phyloP scores from a whole-genome alignment of 2,329 filamentous ascomycete species.

The Diplocarpon rosae region DNA sequence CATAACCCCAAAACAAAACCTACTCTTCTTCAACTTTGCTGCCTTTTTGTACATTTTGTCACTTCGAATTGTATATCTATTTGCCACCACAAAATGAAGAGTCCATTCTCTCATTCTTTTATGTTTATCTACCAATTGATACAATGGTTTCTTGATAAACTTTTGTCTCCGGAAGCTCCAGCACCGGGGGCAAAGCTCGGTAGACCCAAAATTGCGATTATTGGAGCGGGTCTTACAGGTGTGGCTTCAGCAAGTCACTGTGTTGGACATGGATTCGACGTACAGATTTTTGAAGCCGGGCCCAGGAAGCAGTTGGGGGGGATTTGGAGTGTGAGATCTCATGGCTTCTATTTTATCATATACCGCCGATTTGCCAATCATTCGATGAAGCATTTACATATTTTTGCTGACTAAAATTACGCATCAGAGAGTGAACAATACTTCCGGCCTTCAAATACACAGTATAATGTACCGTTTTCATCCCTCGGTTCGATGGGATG shows the following conservation, averaged over 20 bases:
- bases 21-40: too few species aligned
- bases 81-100: too few species aligned
- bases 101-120: constrained; percentile 36
- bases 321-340: constrained; percentile 60
- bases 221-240: constrained; percentile 62
- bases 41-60: too few species aligned
- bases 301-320: constrained; percentile 56
- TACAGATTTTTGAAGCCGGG: constrained; percentile 67
- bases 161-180: constrained; percentile 62
- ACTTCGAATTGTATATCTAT: too few species aligned
- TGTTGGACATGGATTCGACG: constrained; percentile 76
- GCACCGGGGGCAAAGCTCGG: constrained; percentile 43
- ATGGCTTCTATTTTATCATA: too few species aligned
- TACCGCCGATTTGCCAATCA: too few species aligned
- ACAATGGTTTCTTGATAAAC: constrained; percentile 50
- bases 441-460: constrained; percentile 73
- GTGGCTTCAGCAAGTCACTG: constrained; percentile 74
- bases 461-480: constrained; percentile 83
- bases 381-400: too few species aligned
- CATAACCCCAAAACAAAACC: too few species aligned
- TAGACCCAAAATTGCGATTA: constrained; percentile 56
- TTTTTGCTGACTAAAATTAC: neutral
- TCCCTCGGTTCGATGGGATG: constrained; percentile 62
- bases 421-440: constrained; percentile 65
- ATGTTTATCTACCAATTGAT: constrained; percentile 52